phyloP scores from a whole-genome alignment of 1,139 yeast genomes.

The Yamadazyma jaroonii region DNA sequence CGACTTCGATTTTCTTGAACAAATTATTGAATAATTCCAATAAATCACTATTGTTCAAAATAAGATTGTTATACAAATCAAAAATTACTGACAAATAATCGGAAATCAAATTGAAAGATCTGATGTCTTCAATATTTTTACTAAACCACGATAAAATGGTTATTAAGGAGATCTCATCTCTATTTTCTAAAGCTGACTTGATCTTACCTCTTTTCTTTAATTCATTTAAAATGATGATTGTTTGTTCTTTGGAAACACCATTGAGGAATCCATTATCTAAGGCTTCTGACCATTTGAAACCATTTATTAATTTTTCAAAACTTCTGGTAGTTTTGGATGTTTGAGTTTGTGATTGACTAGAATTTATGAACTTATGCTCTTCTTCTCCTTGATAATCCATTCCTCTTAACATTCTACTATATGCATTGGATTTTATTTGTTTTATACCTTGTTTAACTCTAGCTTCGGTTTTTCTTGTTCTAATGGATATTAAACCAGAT shows the following conservation, averaged over 20 bases:
- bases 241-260: slow-evolving; percentile 75
- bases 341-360: slow-evolving; percentile 46
- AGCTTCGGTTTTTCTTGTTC: slow-evolving; percentile 78
- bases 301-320: slow-evolving; percentile 80
- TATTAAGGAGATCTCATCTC: slow-evolving; percentile 83
- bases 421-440: slow-evolving; percentile 47
- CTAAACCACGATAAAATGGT: slow-evolving; percentile 85
- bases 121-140: slow-evolving; percentile 72
- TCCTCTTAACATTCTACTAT: slow-evolving; percentile 84
- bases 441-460: slow-evolving; percentile 52
- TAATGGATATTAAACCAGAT: slow-evolving; percentile 81
- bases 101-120: slow-evolving; percentile 70
- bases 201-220: slow-evolving; percentile 86
- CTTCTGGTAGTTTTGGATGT: slow-evolving; percentile 64
- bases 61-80: slow-evolving; percentile 71
- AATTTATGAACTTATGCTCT: slow-evolving; percentile 70
- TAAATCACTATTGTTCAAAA: slow-evolving; percentile 76
- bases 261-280: slow-evolving; percentile 79
- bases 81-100: slow-evolving; percentile 83
- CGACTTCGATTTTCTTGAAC: slow-evolving; percentile 58
- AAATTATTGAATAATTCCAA: slow-evolving; percentile 67
- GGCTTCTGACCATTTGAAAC: slow-evolving; percentile 91
- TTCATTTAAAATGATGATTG: slow-evolving; percentile 79
- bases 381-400: slow-evolving; percentile 87
- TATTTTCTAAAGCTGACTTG: slow-evolving; percentile 68